Evolutionary conservation across 495 filamentous ascomycete species (phyloP), one percentile per base, ranked within the genome.

Genomic region (Elasticomyces elasticus): DNA sequence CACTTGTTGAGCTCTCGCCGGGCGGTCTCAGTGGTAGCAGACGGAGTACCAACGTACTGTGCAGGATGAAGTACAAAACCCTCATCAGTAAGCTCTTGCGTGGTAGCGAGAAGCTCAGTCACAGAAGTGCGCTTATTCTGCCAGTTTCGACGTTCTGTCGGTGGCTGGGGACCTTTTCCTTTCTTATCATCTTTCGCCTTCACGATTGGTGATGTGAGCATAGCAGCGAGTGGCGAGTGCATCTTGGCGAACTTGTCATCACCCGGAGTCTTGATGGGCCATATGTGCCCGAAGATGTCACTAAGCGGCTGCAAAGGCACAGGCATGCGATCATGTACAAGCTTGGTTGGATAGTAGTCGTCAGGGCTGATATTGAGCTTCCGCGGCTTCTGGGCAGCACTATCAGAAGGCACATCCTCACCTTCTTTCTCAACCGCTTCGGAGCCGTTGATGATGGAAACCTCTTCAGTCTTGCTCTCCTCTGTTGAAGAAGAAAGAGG

Each of bases 241-340:
- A 98, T 76, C 58, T 77, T 85, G 58, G 77, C 77, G 58, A 79
- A 80, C 66, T 83, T 88, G 52, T 84, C 82, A 58, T 97, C 91
- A 5, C 89, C 92, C 0, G 86, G 83, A 0, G 88, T 82, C 60
- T 79, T 82, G 35, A 95, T 79, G 1, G 92, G 92, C 92, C 91
- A 98, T 25, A 94, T 71, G 56, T 89, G 82, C 5, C 80, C 72
- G 55, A 98, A 98, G 62, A 94, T 83, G 41, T 85, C 78, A n/a
- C 84, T 80, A 45, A 97, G 74, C 0, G 79, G 80, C 55, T 80
- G 77, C 7, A 97, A 64, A 12, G 79, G 72, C 13, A 72, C 65
- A 0, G 86, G 81, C 6, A 96, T 67, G 10, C 70, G 71, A 1
- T 81, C 74, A 56, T 71, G 68, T 19, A 72, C 72, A 27, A 98